phyloP scores from a whole-genome alignment of 2,329 filamentous ascomycete genomes.

The Penicillium digitatum region DNA sequence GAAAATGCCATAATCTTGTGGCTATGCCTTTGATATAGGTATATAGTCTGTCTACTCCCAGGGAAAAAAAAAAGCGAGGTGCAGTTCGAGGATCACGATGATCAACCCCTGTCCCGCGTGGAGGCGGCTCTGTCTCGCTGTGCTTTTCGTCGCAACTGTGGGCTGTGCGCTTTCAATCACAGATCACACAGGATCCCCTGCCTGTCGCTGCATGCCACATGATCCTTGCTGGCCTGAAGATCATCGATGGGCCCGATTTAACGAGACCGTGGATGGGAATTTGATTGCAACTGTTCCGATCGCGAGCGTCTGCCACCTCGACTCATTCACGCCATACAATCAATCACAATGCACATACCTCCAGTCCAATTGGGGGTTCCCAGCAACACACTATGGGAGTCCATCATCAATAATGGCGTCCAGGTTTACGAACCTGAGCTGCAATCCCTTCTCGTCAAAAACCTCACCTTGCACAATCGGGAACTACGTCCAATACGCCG shows the following conservation, averaged over 20 bases:
- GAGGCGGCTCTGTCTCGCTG: neutral
- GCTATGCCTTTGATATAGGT: neutral
- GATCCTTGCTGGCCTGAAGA: constrained; percentile 12
- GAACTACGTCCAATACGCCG: constrained; percentile 8
- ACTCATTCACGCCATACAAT: neutral
- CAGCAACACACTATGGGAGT: neutral
- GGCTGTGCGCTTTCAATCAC: neutral
- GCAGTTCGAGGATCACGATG: neutral
- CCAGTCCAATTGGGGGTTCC: neutral
- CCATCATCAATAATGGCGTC: neutral
- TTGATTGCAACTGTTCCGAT: constrained; percentile 10
- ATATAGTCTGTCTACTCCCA: neutral
- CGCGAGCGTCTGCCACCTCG: constrained; percentile 7
- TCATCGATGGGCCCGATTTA: constrained; percentile 4
- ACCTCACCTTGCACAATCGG: constrained; percentile 10
- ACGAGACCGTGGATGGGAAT: constrained; percentile 5
- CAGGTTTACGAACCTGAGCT: neutral
- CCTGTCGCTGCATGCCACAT: constrained; percentile 10
- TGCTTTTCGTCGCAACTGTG: neutral
- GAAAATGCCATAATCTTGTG: neutral
- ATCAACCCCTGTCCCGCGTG: neutral
- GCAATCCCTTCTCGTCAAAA: neutral
- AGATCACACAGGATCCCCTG: neutral
- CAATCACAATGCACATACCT: neutral
- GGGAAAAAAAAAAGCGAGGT: neutral